Base-by-base conservation (phyloP, 2,329 filamentous ascomycete species). In the Coleophoma crateriformis region DNA sequence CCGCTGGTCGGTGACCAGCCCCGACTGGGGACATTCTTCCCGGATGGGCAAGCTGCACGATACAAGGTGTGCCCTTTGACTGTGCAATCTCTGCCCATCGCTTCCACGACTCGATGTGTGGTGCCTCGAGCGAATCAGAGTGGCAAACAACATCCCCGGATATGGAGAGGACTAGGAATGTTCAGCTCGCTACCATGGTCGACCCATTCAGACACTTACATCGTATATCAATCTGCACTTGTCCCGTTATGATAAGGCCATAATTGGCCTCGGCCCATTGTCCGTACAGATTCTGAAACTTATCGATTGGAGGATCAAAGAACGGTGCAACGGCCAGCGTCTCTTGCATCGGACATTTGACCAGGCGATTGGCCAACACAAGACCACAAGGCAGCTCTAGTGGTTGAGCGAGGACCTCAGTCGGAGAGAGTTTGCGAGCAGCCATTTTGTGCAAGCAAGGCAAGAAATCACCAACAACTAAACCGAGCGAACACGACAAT, bases 31-130 rank as follows among this genome's bases (percentile, higher is more conserved):
- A 70, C 61, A 74, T 73, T 3, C 71, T 60, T 1, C 71, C 71
- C 0, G 71, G 70, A 55, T 75, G 72, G 38, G 66, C 69, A 47
- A 74, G 56, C 54, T 74, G 71, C 1, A 71, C 70, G 11, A 74
- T 67, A 34, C 64, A 64, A 1, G 68, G 71, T 4, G 68, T 68
- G 10, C 71, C 71, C 35, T 67, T 63, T 22, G 64, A 58, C 51
- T 73, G 69, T 33, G 65, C 59, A 7, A 65, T 58, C 37, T 48
- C 39, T 35, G 64, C 64, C 64, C 64, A 67, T 49, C 61, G 44
- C 50, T 63, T 65, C 64, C 64, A 67, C 37, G 54, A 60, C 12
- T 51, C 54, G 34, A 67, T 35, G 11, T 59, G 53, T 14, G 58
- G 55, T 5, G 57, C 56, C 7, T 56, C 54, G 2, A 60, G 47